phyloP scores from a whole-genome alignment of 352 stramenopile genomes.

The Pythium pyrilobum region DNA sequence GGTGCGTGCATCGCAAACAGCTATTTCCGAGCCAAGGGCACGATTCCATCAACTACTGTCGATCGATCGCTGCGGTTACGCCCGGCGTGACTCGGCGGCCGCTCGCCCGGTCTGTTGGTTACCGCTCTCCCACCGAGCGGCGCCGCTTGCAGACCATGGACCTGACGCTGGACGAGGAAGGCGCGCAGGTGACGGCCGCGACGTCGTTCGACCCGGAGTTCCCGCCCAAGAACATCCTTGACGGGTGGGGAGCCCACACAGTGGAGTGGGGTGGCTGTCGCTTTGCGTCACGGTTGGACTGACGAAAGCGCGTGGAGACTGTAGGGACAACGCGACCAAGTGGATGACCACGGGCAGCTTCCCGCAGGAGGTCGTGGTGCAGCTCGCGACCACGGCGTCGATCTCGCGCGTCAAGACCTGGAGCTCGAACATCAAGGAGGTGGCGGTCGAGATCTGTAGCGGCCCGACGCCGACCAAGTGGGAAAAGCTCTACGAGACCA shows the following conservation, averaged over 20 bases:
- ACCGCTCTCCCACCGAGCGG: too few relatives aligned
- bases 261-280: too few relatives aligned
- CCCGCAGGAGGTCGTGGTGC: conserved; percentile 76
- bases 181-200: conserved; percentile 71
- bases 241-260: conserved; percentile 39
- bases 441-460: conserved; percentile 62
- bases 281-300: too few relatives aligned
- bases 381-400: conserved; percentile 69
- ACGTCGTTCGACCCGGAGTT: conserved; percentile 71
- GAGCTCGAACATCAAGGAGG: conserved; percentile 69
- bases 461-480: conserved; percentile 70
- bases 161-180: conserved; percentile 75
- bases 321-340: conserved; percentile 68
- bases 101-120: too few relatives aligned
- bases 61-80: too few relatives aligned
- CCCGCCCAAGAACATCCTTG: conserved; percentile 71
- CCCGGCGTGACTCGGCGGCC: neutral
- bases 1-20: too few relatives aligned
- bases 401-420: conserved; percentile 79
- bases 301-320: neutral
- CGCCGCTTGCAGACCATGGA: too few relatives aligned
- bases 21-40: too few relatives aligned
- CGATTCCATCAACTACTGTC: too few relatives aligned
- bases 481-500: conserved; percentile 72
- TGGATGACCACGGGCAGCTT: conserved; percentile 82